A percentile compares a stretch with the other conserved stretches of the same genome.
These are phyloP conservation scores for Aspergillus terreus DNA, from an alignment of 2,329 filamentous ascomycete species.

Conservation along the genomic window DNA sequence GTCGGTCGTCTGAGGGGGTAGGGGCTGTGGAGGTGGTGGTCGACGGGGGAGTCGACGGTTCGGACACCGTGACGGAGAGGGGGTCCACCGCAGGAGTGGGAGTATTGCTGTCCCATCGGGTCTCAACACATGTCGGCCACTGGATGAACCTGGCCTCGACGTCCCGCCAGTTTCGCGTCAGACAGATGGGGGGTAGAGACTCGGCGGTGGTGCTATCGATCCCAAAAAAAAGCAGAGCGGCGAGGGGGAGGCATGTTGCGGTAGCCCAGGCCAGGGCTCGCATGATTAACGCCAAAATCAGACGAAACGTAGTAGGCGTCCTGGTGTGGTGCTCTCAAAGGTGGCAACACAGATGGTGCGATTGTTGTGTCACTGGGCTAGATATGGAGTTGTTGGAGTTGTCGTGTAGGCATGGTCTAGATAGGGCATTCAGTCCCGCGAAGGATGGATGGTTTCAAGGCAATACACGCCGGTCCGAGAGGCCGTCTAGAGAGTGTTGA, in stretches of 20 bases:
- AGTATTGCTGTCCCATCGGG: slow-evolving; percentile 11
- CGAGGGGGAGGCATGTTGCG: slow-evolving; percentile 9
- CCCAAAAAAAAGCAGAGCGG: slow-evolving; percentile 10
- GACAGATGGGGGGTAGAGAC: slow-evolving; percentile 17
- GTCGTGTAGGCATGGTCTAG: too few relatives aligned
- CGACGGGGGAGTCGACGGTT: neutral
- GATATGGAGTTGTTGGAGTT: too few relatives aligned
- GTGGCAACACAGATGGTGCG: too few relatives aligned
- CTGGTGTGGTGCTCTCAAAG: too few relatives aligned
- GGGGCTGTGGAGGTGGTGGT: neutral
- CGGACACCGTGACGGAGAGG: slow-evolving; percentile 2
- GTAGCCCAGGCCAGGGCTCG: slow-evolving; percentile 8
- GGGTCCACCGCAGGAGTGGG: neutral
- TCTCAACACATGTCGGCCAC: slow-evolving; percentile 25
- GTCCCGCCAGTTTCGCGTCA: slow-evolving; percentile 13
- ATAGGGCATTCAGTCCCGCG: neutral
- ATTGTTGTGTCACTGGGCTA: too few relatives aligned
- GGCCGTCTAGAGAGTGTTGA: too few relatives aligned
- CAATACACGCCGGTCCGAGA: too few relatives aligned
- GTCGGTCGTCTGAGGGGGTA: slow-evolving; percentile 5
- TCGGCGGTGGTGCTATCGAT: slow-evolving; percentile 9
- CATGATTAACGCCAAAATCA: neutral
- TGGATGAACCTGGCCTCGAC: slow-evolving; percentile 19
- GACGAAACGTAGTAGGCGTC: too few relatives aligned
- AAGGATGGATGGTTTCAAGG: neutral